These are phyloP conservation scores for Aleurites moluccanus DNA, from an alignment of 441 rosid species.

Conservation along the genomic window DNA sequence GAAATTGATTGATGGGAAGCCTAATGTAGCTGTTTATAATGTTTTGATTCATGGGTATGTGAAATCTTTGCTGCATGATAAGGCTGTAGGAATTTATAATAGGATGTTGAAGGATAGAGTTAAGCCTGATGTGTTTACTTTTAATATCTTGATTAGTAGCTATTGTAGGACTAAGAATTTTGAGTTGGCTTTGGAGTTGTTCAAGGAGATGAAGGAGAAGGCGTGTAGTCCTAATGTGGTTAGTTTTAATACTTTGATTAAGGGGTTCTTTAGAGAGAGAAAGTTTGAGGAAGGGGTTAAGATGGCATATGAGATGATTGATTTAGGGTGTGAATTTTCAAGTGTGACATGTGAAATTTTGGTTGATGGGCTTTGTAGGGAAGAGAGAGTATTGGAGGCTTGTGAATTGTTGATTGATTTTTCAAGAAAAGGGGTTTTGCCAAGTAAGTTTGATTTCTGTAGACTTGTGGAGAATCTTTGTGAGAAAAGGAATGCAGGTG, in stretches of 20 bases:
- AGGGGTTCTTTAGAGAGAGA: slow-evolving; percentile 58
- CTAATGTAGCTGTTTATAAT: slow-evolving; percentile 54
- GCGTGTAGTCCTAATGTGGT: slow-evolving; percentile 78
- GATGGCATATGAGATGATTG: slow-evolving; percentile 86
- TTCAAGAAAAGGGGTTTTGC: slow-evolving; percentile 52
- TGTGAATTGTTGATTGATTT: slow-evolving; percentile 63
- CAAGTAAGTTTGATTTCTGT: slow-evolving; percentile 53
- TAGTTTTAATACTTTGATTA: slow-evolving; percentile 79
- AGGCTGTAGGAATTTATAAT: slow-evolving; percentile 49
- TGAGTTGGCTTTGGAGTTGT: slow-evolving; percentile 58
- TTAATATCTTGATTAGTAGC: slow-evolving; percentile 69
- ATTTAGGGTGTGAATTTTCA: slow-evolving; percentile 55
- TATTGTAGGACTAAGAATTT: slow-evolving; percentile 53
- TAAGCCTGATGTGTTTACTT: slow-evolving; percentile 67
- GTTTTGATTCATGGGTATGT: slow-evolving; percentile 66
- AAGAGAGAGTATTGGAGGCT: slow-evolving; percentile 46
- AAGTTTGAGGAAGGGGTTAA: slow-evolving; percentile 60
- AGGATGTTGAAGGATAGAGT: slow-evolving; percentile 63
- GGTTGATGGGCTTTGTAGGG: slow-evolving; percentile 68
- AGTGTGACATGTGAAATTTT: slow-evolving; percentile 77
- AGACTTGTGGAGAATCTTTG: slow-evolving; percentile 61
- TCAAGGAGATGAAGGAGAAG: slow-evolving; percentile 69
- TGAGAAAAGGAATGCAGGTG: slow-evolving; percentile 35
- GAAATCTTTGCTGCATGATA: slow-evolving; percentile 49
- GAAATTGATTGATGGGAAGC: slow-evolving; percentile 70